Conservation (phyloP, 495 filamentous ascomycete species). For the Amphirosellinia nigrospora region DNA sequence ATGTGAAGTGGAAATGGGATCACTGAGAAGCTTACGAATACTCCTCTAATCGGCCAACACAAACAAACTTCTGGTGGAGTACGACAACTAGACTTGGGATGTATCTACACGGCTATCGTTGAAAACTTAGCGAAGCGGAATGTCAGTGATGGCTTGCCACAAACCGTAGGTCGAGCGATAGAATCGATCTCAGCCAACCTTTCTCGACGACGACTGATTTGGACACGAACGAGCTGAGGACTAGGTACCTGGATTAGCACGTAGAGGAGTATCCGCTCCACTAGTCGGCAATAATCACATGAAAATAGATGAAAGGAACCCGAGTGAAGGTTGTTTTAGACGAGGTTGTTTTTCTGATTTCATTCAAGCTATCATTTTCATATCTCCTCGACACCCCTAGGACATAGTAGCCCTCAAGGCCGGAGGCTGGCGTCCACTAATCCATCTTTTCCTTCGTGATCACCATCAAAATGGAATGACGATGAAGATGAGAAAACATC, state of each 20-base stretch:
- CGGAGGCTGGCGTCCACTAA: constrained; percentile 19
- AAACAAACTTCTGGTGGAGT: not conserved
- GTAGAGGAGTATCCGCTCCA: not conserved
- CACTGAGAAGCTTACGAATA: not conserved
- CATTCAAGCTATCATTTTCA: not conserved
- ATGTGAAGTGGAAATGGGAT: no score
- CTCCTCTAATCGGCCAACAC: not conserved
- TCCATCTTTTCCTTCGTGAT: not conserved
- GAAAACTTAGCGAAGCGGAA: not conserved
- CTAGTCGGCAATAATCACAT: not conserved
- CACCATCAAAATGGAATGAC: not conserved
- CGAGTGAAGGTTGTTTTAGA: not conserved
- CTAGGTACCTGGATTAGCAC: not conserved
- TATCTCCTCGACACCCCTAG: constrained; percentile 13
- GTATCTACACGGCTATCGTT: not conserved
- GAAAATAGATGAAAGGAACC: not conserved
- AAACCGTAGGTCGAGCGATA: not conserved
- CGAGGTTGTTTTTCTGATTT: constrained; percentile 11
- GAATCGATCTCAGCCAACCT: not conserved
- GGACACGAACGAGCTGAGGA: not conserved
- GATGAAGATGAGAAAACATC: not conserved
- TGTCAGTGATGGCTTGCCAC: not conserved
- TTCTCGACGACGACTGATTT: not conserved
- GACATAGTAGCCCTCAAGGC: constrained; percentile 3
- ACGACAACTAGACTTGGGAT: not conserved